Evolutionary conservation across 1,284 basidiomycete species (phyloP), one percentile per base, ranked within the genome.

Genomic region (Moesziomyces antarcticus): DNA sequence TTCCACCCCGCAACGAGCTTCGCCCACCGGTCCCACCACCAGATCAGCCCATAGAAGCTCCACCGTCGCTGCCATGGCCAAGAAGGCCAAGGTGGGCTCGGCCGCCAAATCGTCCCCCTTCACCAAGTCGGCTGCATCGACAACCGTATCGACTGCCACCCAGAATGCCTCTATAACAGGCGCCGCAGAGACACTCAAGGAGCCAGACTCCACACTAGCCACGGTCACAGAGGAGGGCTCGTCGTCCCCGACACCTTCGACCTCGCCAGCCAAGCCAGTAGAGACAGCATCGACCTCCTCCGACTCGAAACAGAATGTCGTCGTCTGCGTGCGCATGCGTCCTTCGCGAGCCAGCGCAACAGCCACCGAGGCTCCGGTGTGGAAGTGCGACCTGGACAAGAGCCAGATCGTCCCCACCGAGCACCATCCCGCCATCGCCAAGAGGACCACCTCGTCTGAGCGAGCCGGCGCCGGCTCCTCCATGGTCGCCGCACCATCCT

Each of bases 271-370:
- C 24, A 64, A 54, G 20, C 13, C 61, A 25, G 50, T 41, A 46
- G 57, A 64, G n/a, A n/a, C 33, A 13, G 27, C 46, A 20, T 64
- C 56, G 14, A 41, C 59, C 4, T 42, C 50, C 1, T 24, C 43
- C 5, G 62, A 66, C 16, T 48, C 53, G 24, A 68, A 75, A 30
- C 75, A 82, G 70, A 81, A 82, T 59, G 81, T 83, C 22, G 79
- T 79, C 35, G 82, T 83, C 37, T 83, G 82, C 53, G 82, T 82
- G 10, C 72, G 82, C 2, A 68, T 80, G 56, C 72, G 81, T 1
- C 78, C 78, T 10, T 54, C 56, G 14, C 58, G 63, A 14, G 40
- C 59, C 3, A 33, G 25, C 5, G 25, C 52, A 1, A 42, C 65
- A n/a, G 50, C 25, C 35, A 20, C 45, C 13, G 59, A 62, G 3